phyloP scores from a whole-genome alignment of 2,329 filamentous ascomycete genomes.

The Cladosporium phlei region DNA sequence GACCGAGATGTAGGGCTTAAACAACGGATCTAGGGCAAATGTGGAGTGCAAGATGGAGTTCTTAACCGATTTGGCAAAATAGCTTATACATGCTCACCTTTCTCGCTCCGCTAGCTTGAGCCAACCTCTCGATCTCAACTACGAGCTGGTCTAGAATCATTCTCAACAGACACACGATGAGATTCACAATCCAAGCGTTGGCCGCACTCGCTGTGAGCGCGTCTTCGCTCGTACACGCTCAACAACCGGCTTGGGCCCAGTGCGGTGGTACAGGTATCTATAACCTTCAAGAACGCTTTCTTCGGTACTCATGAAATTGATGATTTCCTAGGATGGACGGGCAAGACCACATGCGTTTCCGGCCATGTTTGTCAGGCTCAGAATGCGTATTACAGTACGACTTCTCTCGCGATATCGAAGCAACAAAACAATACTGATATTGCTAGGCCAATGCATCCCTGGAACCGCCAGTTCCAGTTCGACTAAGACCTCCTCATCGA shows the following conservation, averaged over 20 bases:
- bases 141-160: too few species aligned
- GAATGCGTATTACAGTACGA: conserved; percentile 1
- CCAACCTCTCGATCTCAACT: too few species aligned
- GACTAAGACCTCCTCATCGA: not conserved
- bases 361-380: not conserved
- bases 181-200: not conserved
- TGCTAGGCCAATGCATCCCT: conserved; percentile 3
- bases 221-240: not conserved
- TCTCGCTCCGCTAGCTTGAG: too few species aligned
- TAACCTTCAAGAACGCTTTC: not conserved
- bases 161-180: not conserved
- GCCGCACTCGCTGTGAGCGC: not conserved
- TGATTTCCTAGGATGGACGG: not conserved
- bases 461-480: not conserved
- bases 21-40: not conserved
- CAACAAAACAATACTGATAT: not conserved
- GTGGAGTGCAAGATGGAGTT: too few species aligned
- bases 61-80: not conserved
- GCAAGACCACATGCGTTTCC: not conserved
- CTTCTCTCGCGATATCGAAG: not conserved
- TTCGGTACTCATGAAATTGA: not conserved
- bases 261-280: not conserved
- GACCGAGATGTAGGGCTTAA: not conserved
- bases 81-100: not conserved
- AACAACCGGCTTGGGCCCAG: conserved; percentile 7